Conservation (phyloP, 768 basidiomycete genomes). For the Pleurotus tuoliensis region DNA sequence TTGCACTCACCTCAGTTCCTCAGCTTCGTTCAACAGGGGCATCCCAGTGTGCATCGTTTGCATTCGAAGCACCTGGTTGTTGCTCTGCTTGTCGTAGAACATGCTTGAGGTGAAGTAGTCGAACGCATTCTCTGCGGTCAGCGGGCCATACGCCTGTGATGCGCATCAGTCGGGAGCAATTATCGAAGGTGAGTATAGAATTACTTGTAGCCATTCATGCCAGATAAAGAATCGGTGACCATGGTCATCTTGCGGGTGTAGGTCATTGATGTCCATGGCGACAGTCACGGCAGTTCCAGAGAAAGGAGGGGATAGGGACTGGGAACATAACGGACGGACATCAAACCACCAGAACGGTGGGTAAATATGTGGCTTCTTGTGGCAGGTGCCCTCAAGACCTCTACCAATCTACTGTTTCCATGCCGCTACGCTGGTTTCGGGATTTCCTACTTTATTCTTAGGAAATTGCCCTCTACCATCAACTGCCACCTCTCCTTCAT, state of each 20-base stretch:
- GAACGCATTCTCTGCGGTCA: slow-evolving; percentile 75
- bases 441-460: background rate
- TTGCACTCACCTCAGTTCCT: slow-evolving; percentile 71
- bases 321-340: slow-evolving; percentile 3
- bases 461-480: background rate
- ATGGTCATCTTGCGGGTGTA: slow-evolving; percentile 80
- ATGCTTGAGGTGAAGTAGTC: slow-evolving; percentile 89
- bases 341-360: slow-evolving; percentile 5
- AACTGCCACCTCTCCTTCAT: background rate
- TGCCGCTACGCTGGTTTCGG: slow-evolving; percentile 8
- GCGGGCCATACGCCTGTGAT: slow-evolving; percentile 66
- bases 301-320: slow-evolving; percentile 9
- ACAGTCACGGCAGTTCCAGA: slow-evolving; percentile 11
- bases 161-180: slow-evolving; percentile 5
- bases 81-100: slow-evolving; percentile 94
- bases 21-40: slow-evolving; percentile 73
- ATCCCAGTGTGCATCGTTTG: slow-evolving; percentile 86
- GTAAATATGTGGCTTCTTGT: slow-evolving; percentile 3
- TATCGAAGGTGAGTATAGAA: background rate
- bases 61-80: slow-evolving; percentile 90
- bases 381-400: slow-evolving; percentile 1
- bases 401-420: slow-evolving; percentile 9
- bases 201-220: slow-evolving; percentile 86
- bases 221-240: slow-evolving; percentile 83
- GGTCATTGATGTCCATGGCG: slow-evolving; percentile 49